A percentile compares a stretch with the other conserved stretches of the same genome.
Evolutionary conservation across 2,329 filamentous ascomycete genomes (phyloP).

Genomic region (Didymosphaeria variabile): DNA sequence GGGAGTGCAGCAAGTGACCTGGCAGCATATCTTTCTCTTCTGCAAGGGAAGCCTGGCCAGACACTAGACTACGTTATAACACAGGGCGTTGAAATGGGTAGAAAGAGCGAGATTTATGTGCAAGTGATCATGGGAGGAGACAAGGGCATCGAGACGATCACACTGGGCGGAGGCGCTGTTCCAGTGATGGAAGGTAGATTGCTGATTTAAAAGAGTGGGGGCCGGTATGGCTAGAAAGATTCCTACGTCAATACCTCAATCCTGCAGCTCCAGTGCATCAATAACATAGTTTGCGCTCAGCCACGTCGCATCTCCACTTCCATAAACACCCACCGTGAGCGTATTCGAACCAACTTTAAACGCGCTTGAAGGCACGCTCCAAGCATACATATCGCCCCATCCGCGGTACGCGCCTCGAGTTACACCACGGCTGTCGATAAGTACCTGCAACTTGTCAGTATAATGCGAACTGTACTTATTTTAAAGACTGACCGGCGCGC

Average conservation of each 20-base stretch:
- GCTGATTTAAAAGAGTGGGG: constrained; percentile 25
- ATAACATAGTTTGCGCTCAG: constrained; percentile 36
- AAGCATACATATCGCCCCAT: constrained; percentile 33
- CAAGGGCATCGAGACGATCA: constrained; percentile 51
- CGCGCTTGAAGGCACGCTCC: constrained; percentile 32
- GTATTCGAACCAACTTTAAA: constrained; percentile 31
- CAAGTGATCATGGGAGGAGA: constrained; percentile 53
- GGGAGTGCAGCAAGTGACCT: constrained; percentile 61
- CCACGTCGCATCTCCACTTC: constrained; percentile 31
- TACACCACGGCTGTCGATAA: constrained; percentile 34
- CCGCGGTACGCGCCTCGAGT: constrained; percentile 36
- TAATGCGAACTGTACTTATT: no score
- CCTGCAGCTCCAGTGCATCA: constrained; percentile 35
- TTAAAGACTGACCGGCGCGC: constrained; percentile 28
- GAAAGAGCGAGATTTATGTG: constrained; percentile 59
- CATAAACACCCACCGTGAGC: constrained; percentile 30
- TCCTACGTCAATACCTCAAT: constrained; percentile 11
- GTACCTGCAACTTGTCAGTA: constrained; percentile 19
- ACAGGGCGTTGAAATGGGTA: constrained; percentile 63
- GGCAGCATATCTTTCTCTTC: constrained; percentile 55
- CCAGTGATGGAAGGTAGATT: constrained; percentile 50
- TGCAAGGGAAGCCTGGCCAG: constrained; percentile 45
- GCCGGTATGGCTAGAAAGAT: background rate
- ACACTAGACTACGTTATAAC: constrained; percentile 53
- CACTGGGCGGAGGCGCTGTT: constrained; percentile 55